These are phyloP conservation scores for Peronospora farinosa DNA, from an alignment of 352 stramenopile genomes.

Conservation along the genomic window DNA sequence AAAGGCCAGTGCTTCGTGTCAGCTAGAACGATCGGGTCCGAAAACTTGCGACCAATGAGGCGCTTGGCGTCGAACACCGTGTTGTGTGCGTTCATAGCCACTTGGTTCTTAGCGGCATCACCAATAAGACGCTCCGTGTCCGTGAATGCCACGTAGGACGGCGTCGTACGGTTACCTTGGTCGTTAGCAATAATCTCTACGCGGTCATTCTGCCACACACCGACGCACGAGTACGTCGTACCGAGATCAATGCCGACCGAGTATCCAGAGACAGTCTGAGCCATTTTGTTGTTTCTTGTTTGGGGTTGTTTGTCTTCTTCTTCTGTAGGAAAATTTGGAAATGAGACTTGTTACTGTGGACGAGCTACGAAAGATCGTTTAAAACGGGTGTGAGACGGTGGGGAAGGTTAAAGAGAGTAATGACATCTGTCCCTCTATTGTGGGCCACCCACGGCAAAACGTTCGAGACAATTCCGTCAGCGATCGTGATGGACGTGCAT, in stretches of 20 bases:
- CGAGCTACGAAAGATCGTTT: too few species aligned
- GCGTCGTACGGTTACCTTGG: conserved; percentile 93
- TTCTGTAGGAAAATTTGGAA: too few species aligned
- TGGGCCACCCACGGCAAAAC: too few species aligned
- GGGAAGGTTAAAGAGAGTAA: too few species aligned
- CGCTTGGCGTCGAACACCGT: conserved; percentile 96
- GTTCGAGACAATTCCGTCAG: too few species aligned
- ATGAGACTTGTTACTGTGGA: too few species aligned
- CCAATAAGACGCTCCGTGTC: conserved; percentile 91
- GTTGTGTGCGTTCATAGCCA: conserved; percentile 90
- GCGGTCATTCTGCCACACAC: conserved; percentile 90
- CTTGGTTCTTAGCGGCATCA: conserved; percentile 90
- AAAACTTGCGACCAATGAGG: conserved; percentile 92
- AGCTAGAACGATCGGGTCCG: conserved; percentile 84
- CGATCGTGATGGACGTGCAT: too few species aligned
- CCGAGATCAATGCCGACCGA: conserved; percentile 86
- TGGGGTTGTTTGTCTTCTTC: too few species aligned
- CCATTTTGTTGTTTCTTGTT: too few species aligned
- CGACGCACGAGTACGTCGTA: conserved; percentile 92
- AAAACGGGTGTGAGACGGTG: too few species aligned
- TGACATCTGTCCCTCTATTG: too few species aligned
- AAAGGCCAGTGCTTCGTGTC: conserved; percentile 71
- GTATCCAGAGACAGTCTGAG: conserved; percentile 14
- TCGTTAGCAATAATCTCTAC: conserved; percentile 95
- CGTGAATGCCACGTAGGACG: conserved; percentile 93